Percentiles rank a stretch among this genome's conserved stretches.
Conservation (phyloP, 2,329 filamentous ascomycete species). For the Cladosporium sp. region DNA sequence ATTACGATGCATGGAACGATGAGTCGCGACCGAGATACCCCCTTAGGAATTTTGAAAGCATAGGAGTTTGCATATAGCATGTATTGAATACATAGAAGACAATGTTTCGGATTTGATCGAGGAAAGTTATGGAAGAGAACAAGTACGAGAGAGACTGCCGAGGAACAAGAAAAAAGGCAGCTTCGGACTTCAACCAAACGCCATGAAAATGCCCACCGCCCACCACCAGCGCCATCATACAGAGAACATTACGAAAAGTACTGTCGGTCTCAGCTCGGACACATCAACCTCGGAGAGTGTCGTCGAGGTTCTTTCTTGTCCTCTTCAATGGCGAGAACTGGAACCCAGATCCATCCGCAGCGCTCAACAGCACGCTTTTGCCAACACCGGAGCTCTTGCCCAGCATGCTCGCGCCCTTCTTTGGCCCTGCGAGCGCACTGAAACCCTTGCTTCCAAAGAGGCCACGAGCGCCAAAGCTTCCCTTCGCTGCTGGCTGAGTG, state of each 20-base stretch:
- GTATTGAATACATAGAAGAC: too few species aligned
- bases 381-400: conserved; percentile 22
- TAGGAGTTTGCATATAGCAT: too few species aligned
- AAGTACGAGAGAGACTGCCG: not conserved
- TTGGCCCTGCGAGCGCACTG: conserved; percentile 26
- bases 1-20: not conserved
- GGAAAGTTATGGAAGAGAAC: not conserved
- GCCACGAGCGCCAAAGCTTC: conserved; percentile 20
- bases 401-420: conserved; percentile 25
- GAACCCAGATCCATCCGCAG: conserved; percentile 33
- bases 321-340: conserved; percentile 35
- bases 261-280: not conserved
- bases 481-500: conserved; percentile 18
- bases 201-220: conserved; percentile 1
- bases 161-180: not conserved
- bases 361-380: conserved; percentile 25
- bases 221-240: not conserved
- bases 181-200: not conserved
- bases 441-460: conserved; percentile 29
- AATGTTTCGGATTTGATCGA: too few species aligned
- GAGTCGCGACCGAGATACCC: conserved; percentile 6
- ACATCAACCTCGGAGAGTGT: conserved; percentile 26
- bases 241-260: conserved; percentile 8
- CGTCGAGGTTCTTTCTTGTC: conserved; percentile 28
- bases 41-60: not conserved